phyloP scores from a whole-genome alignment of 1,284 basidiomycete genomes.

The Puccinia hordei region DNA sequence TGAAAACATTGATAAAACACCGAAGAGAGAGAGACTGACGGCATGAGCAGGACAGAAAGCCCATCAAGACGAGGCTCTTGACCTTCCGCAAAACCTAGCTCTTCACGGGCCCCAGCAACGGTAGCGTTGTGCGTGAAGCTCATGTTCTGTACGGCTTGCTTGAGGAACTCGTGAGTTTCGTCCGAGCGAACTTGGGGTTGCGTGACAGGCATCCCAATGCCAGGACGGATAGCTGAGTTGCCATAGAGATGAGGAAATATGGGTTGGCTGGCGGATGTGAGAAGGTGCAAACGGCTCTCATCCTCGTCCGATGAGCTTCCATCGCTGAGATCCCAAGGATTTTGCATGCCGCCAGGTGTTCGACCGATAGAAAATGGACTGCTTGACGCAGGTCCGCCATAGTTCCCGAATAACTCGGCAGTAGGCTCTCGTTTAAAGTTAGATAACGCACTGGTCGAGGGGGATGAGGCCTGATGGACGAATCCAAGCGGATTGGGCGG shows the following conservation, averaged over 20 bases:
- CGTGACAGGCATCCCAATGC: neutral
- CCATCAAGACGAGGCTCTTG: neutral
- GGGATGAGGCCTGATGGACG: neutral
- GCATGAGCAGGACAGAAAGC: slow-evolving; percentile 12
- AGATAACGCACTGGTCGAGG: no score
- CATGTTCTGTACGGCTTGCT: slow-evolving; percentile 26
- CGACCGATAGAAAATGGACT: no score
- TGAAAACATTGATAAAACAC: no score
- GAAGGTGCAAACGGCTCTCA: no score
- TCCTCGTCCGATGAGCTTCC: no score
- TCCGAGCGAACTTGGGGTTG: neutral
- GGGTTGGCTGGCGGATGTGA: no score
- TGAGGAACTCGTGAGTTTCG: slow-evolving; percentile 29
- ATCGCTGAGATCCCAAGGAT: no score
- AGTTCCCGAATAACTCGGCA: no score
- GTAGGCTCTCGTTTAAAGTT: no score
- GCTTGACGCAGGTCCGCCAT: neutral
- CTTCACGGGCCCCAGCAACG: slow-evolving; percentile 1
- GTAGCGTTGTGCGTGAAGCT: slow-evolving; percentile 28
- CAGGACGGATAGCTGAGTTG: neutral
- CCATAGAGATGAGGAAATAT: neutral
- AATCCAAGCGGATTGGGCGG: no score
- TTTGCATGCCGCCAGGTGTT: no score
- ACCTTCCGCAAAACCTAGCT: neutral
- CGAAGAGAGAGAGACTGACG: slow-evolving; percentile 7